Evolutionary conservation across 257 asterid genomes (phyloP).

Genomic region (Salvia rosmarinus): DNA sequence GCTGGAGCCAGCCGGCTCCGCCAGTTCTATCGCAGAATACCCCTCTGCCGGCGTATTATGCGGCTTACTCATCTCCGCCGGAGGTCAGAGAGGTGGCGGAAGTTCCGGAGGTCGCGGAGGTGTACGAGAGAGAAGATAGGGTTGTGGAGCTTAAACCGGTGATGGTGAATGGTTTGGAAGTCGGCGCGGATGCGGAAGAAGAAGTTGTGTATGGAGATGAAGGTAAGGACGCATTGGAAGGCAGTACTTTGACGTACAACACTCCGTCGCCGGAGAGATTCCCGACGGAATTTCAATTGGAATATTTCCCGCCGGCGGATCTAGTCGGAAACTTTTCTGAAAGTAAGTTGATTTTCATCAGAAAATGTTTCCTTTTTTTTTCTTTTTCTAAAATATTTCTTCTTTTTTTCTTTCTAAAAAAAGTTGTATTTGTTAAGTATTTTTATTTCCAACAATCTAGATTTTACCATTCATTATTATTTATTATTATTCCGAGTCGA

Average conservation of each 20-base stretch:
- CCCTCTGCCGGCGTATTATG: slow-evolving; percentile 36
- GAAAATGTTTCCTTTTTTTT: not conserved
- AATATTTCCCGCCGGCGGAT: slow-evolving; percentile 32
- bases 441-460: not conserved
- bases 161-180: slow-evolving; percentile 48
- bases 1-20: slow-evolving; percentile 25
- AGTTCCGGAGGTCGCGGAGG: slow-evolving; percentile 21
- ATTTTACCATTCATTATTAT: not conserved
- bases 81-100: slow-evolving; percentile 20
- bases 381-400: not conserved
- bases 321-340: slow-evolving; percentile 35
- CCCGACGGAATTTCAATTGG: slow-evolving; percentile 27
- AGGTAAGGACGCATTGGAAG: slow-evolving; percentile 15
- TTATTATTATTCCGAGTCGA: not conserved
- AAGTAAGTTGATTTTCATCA: slow-evolving; percentile 42
- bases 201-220: slow-evolving; percentile 30
- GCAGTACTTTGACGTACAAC: not conserved
- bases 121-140: slow-evolving; percentile 25
- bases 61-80: slow-evolving; percentile 17
- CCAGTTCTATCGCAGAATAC: slow-evolving; percentile 30
- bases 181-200: slow-evolving; percentile 30
- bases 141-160: slow-evolving; percentile 47
- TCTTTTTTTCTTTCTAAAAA: no score
- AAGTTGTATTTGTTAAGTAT: no score
- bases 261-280: slow-evolving; percentile 25